phyloP scores from a whole-genome alignment of 1,139 yeast species.

The Blastobotrys proliferans region DNA sequence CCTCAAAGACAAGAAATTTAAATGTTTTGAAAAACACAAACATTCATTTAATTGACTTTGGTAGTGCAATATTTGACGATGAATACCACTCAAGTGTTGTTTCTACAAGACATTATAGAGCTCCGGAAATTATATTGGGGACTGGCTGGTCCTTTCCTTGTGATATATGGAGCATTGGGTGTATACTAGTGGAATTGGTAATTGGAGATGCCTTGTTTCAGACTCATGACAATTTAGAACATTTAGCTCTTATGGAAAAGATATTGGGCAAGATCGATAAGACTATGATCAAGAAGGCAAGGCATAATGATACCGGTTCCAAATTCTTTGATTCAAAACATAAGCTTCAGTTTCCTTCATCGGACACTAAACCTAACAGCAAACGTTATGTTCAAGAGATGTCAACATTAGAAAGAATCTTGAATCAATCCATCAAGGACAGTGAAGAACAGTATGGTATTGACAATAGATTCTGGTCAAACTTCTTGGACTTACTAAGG shows the following conservation, averaged over 20 bases:
- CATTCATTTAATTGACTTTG: conserved; percentile 91
- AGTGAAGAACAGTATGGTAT: neutral
- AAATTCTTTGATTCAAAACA: conserved; percentile 5
- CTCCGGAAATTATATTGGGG: conserved; percentile 93
- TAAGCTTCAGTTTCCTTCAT: conserved; percentile 33
- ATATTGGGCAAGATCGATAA: conserved; percentile 43
- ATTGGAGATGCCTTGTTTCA: conserved; percentile 96
- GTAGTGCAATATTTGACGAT: conserved; percentile 88
- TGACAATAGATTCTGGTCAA: conserved; percentile 41
- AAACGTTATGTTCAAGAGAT: conserved; percentile 46
- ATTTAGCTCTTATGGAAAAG: conserved; percentile 90
- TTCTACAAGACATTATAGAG: conserved; percentile 89
- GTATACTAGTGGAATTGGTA: conserved; percentile 83
- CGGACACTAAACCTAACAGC: conserved; percentile 45
- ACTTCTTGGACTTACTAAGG: conserved; percentile 54
- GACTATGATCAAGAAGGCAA: conserved; percentile 28
- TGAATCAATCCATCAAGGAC: conserved; percentile 18
- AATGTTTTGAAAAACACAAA: conserved; percentile 68
- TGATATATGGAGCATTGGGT: conserved; percentile 96
- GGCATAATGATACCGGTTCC: neutral
- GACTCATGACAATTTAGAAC: conserved; percentile 92
- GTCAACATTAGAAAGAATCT: conserved; percentile 45
- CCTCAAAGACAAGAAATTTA: conserved; percentile 26
- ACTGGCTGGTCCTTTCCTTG: conserved; percentile 93
- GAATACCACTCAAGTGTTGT: conserved; percentile 92